Evolutionary conservation across 345 rosid genomes (phyloP), one percentile per base, ranked within the genome.

Genomic region (Firmiana major): DNA sequence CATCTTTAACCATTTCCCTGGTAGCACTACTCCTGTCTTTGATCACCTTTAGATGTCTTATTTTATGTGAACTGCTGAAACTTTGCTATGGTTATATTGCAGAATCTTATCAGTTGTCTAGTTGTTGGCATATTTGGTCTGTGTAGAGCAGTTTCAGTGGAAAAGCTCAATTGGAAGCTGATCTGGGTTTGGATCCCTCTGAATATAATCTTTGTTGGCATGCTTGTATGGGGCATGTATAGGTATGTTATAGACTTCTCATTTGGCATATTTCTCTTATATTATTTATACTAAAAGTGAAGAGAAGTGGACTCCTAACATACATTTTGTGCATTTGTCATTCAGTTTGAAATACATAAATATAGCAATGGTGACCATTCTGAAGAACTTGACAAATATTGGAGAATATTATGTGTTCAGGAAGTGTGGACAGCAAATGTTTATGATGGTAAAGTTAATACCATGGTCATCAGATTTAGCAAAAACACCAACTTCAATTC

Each of bases 371-470:
- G 98, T 95, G 78, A 95, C 99, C 76, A 85, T 93, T 78, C 83
- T 95, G 90, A 95, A 95, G 96, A 95, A 95, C 79, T 85, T 92
- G 77, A 89, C 99, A 13, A 95, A 95, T 85, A 93, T 89, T 11
- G 99, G 99, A 45, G 99, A 95, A 77, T 59, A 92, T 4, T 95
- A 93, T 80, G 84, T 95, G 71, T 95, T 93, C 92, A 82, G 83
- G 92, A 93, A 85, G 98, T 95, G 22, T 95, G 99, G 99, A 82
- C 85, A 76, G 96, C 99, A 64, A n/a, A 91, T 93, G 97, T 84
- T 90, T 83, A 86, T 95, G 83, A 95, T 95, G 99, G 98, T 93
- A 84, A 79, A 70, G 51, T 57, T 8, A n/a, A 38, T 58, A 51
- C 34, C 26, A 65, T 58, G 36, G 16, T 67, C 45, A 67, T 45